A percentile compares a stretch with the other conserved stretches of the same genome.
These are phyloP conservation scores for Sclerotinia glacialis DNA, from an alignment of 2,329 filamentous ascomycete genomes.

Conservation along the genomic window DNA sequence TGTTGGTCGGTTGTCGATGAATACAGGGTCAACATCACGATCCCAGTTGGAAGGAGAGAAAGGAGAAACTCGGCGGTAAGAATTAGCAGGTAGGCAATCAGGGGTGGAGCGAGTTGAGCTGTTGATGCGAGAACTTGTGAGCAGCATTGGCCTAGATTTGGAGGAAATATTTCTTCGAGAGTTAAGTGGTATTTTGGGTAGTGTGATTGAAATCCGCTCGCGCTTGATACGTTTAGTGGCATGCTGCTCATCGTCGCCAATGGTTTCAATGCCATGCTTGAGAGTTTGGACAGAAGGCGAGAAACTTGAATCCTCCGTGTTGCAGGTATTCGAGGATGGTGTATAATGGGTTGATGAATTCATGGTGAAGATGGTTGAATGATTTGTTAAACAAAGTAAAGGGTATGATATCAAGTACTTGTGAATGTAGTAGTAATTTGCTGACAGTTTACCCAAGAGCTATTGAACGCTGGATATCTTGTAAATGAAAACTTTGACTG, in stretches of 20 bases:
- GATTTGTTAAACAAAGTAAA: not conserved
- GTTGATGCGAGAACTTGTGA: not conserved
- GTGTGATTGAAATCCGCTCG: not conserved
- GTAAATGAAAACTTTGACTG: not conserved
- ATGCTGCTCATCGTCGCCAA: not conserved
- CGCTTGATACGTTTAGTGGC: not conserved
- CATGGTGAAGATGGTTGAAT: not conserved
- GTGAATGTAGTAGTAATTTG: not conserved
- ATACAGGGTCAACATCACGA: not conserved
- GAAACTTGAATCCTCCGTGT: not conserved
- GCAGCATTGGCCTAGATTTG: not conserved
- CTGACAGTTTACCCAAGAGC: not conserved
- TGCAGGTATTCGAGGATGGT: not conserved
- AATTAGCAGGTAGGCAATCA: not conserved
- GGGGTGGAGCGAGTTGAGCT: too few relatives aligned
- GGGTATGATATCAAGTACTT: not conserved
- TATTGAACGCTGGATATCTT: not conserved
- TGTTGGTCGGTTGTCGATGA: not conserved
- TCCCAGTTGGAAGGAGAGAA: not conserved
- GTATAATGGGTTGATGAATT: not conserved
- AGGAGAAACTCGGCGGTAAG: not conserved
- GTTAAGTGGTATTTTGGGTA: not conserved
- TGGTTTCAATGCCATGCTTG: not conserved
- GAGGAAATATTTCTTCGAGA: not conserved
- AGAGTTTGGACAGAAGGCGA: not conserved